Evolutionary conservation across 345 rosid genomes (phyloP).

Genomic region (Brassica incana): DNA sequence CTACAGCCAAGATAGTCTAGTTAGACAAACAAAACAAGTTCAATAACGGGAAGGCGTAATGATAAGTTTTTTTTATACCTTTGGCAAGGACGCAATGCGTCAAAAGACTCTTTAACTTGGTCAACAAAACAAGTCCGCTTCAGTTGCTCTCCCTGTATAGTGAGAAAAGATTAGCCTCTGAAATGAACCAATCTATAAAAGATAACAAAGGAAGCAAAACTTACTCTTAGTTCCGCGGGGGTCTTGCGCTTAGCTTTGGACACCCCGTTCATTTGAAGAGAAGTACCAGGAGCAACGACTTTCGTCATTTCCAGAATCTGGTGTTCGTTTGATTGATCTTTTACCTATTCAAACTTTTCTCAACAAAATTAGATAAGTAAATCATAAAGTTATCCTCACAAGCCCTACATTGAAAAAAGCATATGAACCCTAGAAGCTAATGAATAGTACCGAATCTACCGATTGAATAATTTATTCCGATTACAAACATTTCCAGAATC

Average conservation of each 20-base stretch:
- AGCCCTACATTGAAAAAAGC: not conserved
- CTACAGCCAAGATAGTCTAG: slow-evolving; percentile 23
- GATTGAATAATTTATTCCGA: not conserved
- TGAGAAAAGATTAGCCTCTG: not conserved
- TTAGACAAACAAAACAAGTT: slow-evolving; percentile 12
- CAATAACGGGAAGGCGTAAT: not conserved
- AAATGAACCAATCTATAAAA: not conserved
- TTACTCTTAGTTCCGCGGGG: slow-evolving; percentile 83
- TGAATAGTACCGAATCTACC: not conserved
- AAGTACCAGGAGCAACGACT: slow-evolving; percentile 59
- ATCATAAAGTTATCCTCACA: not conserved
- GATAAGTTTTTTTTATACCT: slow-evolving; percentile 40
- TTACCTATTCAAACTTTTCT: slow-evolving; percentile 4
- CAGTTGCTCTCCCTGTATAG: slow-evolving; percentile 68
- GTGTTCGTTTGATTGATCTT: slow-evolving; percentile 25
- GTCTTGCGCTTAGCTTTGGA: slow-evolving; percentile 69
- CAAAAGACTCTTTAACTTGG: slow-evolving; percentile 53
- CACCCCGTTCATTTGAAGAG: slow-evolving; percentile 52
- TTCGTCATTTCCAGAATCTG: slow-evolving; percentile 50
- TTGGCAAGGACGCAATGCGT: slow-evolving; percentile 40
- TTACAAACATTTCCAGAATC: too few species aligned
- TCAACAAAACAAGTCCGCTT: slow-evolving; percentile 52
- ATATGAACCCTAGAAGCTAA: not conserved
- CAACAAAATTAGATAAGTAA: not conserved
- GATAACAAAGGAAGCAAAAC: not conserved